Base-by-base conservation (phyloP, 2,329 filamentous ascomycete species). In the Trichoderma breve region DNA sequence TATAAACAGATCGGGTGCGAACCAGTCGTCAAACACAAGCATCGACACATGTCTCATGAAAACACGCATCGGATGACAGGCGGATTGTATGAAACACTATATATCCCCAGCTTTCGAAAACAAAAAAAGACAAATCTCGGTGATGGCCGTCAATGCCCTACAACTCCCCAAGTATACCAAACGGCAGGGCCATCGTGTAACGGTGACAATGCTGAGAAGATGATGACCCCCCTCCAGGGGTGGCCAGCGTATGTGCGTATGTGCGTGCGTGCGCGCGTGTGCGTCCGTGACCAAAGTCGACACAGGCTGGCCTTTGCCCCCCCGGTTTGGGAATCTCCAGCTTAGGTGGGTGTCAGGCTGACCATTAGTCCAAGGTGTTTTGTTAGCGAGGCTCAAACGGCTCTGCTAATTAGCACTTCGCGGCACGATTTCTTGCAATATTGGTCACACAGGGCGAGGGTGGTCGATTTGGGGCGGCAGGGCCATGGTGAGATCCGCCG, bases 131-230 rank as follows among this genome's bases (percentile, higher is more conserved):
- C 18, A 62, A 32, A 53, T 58, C 51, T 62, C 66, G 66, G 66
- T 26, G 39, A 70, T 70, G 66, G 57, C 57, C 57, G 57, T 62
- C n/a, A 51, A 69, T 70, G 66, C 66, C 47, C 53, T 53, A n/a
- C 26, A 34, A 24, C 28, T 39, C 63, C 15, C 58, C 62, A 21
- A 43, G 34, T 34, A 64, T 66, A 36, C 62, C 21, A 67, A 47
- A 53, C 70, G 30, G 63, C 62, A 67, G 70, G 61, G 62, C 51
- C 53, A 68, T 57, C 62, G 70, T 71, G 70, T 58, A 66, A 67
- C 51, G 26, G 36, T 43, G 21, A 26, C 62, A 67, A 34, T 65
- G 61, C 70, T 66, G 70, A 67, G 62, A 47, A 57, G 53, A 47
- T 9, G 70, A 51, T 36, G 66, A 43, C 55, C 66, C 55, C 39